phyloP scores from a whole-genome alignment of 768 basidiomycete genomes.

The Suillus alpinus region DNA sequence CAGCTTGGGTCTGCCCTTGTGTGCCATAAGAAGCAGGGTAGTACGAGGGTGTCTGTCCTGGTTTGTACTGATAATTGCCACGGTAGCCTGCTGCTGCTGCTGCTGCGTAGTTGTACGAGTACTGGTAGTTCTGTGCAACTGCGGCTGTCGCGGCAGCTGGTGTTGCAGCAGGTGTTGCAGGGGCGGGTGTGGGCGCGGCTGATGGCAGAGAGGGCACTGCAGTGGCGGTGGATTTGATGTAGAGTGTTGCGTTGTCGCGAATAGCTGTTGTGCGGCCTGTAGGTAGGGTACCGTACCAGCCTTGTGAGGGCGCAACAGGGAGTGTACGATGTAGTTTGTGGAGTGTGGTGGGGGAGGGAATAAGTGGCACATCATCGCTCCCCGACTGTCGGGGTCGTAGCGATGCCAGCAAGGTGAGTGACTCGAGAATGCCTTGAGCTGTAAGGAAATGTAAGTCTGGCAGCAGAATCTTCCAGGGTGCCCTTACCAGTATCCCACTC shows the following conservation, averaged over 20 bases:
- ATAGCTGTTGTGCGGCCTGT: conserved; percentile 55
- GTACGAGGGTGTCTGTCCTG: conserved; percentile 34
- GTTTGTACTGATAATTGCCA: conserved; percentile 35
- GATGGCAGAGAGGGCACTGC: conserved; percentile 31
- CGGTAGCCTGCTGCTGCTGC: conserved; percentile 28
- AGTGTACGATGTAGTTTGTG: conserved; percentile 71
- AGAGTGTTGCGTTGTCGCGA: conserved; percentile 73
- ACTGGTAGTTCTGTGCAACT: conserved; percentile 28
- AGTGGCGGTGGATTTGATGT: conserved; percentile 48
- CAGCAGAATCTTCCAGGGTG: conserved; percentile 6
- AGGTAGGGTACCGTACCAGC: conserved; percentile 77
- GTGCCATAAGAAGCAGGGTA: conserved; percentile 28
- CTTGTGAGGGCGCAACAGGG: conserved; percentile 53
- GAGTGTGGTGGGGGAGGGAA: conserved; percentile 64
- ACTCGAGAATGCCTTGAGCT: conserved; percentile 75
- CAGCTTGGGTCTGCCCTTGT: conserved; percentile 24
- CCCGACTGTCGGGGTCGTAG: conserved; percentile 62
- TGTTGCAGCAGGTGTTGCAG: conserved; percentile 27
- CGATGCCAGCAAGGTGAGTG: conserved; percentile 64
- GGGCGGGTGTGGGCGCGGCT: conserved; percentile 32
- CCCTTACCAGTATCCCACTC: conserved; percentile 79
- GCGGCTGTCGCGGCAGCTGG: conserved; percentile 23
- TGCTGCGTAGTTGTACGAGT: conserved; percentile 36
- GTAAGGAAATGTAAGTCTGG: conserved; percentile 16
- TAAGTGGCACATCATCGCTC: conserved; percentile 43